These are phyloP conservation scores for Sporothrix curviconia DNA, from an alignment of 2,329 filamentous ascomycete species.

Conservation along the genomic window DNA sequence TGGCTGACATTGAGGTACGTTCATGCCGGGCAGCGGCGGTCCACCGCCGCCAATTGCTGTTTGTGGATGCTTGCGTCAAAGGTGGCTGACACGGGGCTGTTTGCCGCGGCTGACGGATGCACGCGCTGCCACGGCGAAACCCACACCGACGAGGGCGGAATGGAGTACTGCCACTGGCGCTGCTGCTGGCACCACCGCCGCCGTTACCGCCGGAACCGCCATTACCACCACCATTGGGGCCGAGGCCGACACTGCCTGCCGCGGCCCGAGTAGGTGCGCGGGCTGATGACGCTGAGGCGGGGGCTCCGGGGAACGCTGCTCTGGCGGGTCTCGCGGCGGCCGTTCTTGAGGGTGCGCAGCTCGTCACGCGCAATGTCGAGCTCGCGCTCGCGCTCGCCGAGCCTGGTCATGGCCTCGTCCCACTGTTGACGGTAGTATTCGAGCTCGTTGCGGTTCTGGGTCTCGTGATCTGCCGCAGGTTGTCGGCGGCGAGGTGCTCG, in stretches of 20 bases:
- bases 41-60: no score
- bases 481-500: constrained; percentile 36
- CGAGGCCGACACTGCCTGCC: constrained; percentile 25
- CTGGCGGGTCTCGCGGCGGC: constrained; percentile 49
- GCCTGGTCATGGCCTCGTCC: constrained; percentile 34
- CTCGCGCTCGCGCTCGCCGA: constrained; percentile 47
- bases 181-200: constrained; percentile 25
- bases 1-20: no score
- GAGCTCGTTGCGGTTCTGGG: constrained; percentile 34
- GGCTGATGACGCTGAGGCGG: constrained; percentile 48
- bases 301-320: constrained; percentile 53
- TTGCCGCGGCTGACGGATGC: constrained; percentile 37
- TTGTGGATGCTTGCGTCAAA: constrained; percentile 27
- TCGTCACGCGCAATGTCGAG: constrained; percentile 44
- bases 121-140: background rate
- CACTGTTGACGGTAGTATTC: constrained; percentile 33
- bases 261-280: constrained; percentile 27
- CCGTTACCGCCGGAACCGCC: constrained; percentile 17
- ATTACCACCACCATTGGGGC: constrained; percentile 1
- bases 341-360: constrained; percentile 39
- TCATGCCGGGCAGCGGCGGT: no score
- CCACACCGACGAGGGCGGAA: background rate
- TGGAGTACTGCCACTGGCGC: background rate
- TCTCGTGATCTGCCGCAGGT: constrained; percentile 42
- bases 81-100: constrained; percentile 37